Evolutionary conservation across 2,329 filamentous ascomycete genomes (phyloP), one percentile per base, ranked within the genome.

Genomic region (Pseudomassariella vexata): DNA sequence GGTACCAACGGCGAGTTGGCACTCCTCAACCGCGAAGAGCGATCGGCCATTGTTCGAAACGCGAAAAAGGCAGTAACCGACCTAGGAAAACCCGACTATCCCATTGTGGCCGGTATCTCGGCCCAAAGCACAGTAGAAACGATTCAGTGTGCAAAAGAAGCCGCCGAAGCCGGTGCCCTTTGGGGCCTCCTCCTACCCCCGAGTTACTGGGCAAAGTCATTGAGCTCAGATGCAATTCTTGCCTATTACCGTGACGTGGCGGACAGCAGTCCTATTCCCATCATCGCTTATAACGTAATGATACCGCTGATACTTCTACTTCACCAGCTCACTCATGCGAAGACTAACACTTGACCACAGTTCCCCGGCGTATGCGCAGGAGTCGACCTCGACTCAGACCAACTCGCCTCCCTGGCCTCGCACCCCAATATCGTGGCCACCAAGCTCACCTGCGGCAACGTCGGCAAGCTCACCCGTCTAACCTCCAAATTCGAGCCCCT

Each of bases 1-100:
- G 66, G 65, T 12, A 68, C 66, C 5, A 70, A 65, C 26, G 66
- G 62, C 19, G 66, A 69, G 37, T 54, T 65, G 8, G 60, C 59
- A 2, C 49, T 68, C 0, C 53, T 70, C 2, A 59, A 55, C 0
- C 40, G 51, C 3, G 52, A 55, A 11, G 64, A 67, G 46, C 56
- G 66, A 5, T 52, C 51, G 12, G 47, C 56, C 6, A 53, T 71
- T n/a, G 45, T 70, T 10, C 40, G 49, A 8, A 62, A 49, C 11
- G 62, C 61, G 0, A 47, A 50, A 9, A 50, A 52, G 7, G 60
- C 63, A 1, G 57, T 64, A 3, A 45, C 46, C 16, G 60, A 64
- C 32, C 40, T 56, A 0, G 41, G 50, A 2, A 44, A 56, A 3
- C 43, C 52, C 0, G 36, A 56, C 10, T 62, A 63, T 25, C 66